Base-by-base conservation (phyloP, 148 eudicot species). In the Pharnaceum exiguum region DNA sequence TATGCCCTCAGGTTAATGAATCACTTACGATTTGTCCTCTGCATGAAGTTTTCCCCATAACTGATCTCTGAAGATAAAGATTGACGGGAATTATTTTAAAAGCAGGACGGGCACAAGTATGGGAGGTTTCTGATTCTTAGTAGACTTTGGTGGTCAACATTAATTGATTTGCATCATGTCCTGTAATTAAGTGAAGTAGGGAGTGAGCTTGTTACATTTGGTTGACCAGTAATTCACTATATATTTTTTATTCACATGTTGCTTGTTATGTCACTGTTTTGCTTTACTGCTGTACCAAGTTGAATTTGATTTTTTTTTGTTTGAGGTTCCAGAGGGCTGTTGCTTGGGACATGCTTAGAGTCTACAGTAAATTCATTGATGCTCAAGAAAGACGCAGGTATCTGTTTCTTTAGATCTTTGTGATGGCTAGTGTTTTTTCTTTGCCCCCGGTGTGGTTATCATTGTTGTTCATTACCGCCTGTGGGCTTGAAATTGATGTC, bases 271-370 rank as follows among this genome's bases (percentile, higher is more conserved):
- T n/a, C n/a, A n/a, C n/a, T n/a, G n/a, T n/a, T n/a, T n/a, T n/a
- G n/a, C n/a, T n/a, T n/a, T n/a, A n/a, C n/a, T n/a, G n/a, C n/a
- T n/a, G n/a, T n/a, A n/a, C n/a, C n/a, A n/a, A n/a, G n/a, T n/a
- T n/a, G n/a, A n/a, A n/a, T n/a, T n/a, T 22, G 60, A 7, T 15
- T 27, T 25, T 4, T 37, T 16, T n/a, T 50, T 61, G 38, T 73
- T 50, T 58, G 69, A 66, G 51, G 35, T 72, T 75, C 35, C 76
- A 93, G 99, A 86, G 79, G 72, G 96, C 96, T 66, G 67, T 75
- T 83, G 99, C 99, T 24, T 89, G 99, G 99, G 89, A 93, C 67
- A 93, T 93, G 99, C 77, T 79, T 57, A 82, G 68, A 70, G 83
- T 89, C 43, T 93, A 93, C 66, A 70, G 76, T 69, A 62, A 77